Conservation (phyloP, 2,329 filamentous ascomycete species). For the Grosmannia serpens region DNA sequence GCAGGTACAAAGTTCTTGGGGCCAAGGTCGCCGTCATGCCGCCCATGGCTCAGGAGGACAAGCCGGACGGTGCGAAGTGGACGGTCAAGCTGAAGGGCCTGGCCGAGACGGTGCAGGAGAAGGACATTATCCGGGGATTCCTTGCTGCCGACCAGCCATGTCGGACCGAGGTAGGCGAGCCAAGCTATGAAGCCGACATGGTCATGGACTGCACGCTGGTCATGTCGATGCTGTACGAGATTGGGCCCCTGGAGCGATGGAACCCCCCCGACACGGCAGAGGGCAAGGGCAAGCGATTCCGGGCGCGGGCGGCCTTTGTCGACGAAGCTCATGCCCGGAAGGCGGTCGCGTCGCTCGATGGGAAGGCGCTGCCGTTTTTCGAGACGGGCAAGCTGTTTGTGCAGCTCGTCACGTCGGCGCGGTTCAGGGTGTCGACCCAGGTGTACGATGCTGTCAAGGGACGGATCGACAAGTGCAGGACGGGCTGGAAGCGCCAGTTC, state of each 20-base stretch:
- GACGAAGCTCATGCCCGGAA: conserved; percentile 24
- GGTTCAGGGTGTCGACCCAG: conserved; percentile 23
- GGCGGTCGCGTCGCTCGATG: conserved; percentile 21
- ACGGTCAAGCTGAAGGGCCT: conserved; percentile 17
- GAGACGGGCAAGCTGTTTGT: conserved; percentile 22
- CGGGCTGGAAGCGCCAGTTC: conserved; percentile 20
- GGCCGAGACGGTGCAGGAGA: conserved; percentile 7
- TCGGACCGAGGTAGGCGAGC: conserved; percentile 11
- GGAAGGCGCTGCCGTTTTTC: conserved; percentile 20
- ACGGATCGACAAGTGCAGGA: conserved; percentile 16
- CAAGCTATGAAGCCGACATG: conserved; percentile 14
- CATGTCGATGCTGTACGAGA: conserved; percentile 18
- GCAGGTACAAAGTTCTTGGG: conserved; percentile 13
- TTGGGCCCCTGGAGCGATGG: conserved; percentile 25
- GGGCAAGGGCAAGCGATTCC: conserved; percentile 21
- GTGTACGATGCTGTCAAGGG: conserved; percentile 22
- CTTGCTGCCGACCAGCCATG: conserved; percentile 8
- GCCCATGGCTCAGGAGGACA: conserved; percentile 7
- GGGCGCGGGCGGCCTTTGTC: conserved; percentile 26
- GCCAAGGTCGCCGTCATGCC: background rate
- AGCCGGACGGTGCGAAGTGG: conserved; percentile 7
- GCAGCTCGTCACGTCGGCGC: conserved; percentile 22
- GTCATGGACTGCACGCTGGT: conserved; percentile 14
- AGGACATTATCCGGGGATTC: conserved; percentile 13
- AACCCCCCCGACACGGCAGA: conserved; percentile 12